Percentiles rank a stretch among this genome's conserved stretches.
phyloP scores from a whole-genome alignment of 2,329 filamentous ascomycete species.

The Xylariales sp. region DNA sequence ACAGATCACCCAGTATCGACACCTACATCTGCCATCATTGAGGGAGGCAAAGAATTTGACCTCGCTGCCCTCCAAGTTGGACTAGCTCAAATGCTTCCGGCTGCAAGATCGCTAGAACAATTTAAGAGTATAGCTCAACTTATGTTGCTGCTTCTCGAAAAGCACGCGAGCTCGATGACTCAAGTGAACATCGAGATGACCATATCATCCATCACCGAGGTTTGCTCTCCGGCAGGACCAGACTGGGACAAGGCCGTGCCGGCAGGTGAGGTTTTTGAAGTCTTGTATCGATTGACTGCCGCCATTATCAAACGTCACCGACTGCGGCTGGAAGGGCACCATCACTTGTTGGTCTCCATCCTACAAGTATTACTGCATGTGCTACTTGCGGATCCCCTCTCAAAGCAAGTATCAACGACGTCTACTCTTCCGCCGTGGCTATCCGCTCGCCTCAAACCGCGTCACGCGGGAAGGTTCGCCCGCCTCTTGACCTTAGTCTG shows the following conservation, averaged over 20 bases:
- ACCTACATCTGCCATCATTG: background rate
- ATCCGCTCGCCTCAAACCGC: conserved; percentile 27
- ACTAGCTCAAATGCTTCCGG: conserved; percentile 16
- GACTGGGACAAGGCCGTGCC: conserved; percentile 17
- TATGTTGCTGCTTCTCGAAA: conserved; percentile 41
- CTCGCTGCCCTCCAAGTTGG: conserved; percentile 18
- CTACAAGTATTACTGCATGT: conserved; percentile 53
- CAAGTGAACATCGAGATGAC: conserved; percentile 57
- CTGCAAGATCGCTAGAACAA: conserved; percentile 17
- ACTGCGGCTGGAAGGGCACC: conserved; percentile 57
- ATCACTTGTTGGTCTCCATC: conserved; percentile 51
- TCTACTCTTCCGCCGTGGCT: conserved; percentile 29
- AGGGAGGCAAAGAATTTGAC: conserved; percentile 14
- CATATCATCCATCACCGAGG: conserved; percentile 37
- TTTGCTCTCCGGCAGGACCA: conserved; percentile 22
- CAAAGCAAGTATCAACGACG: conserved; percentile 14
- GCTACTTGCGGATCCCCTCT: conserved; percentile 38
- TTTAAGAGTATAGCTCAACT: conserved; percentile 21
- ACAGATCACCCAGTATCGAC: background rate
- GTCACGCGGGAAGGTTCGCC: conserved; percentile 47
- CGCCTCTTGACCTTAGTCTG: conserved; percentile 56
- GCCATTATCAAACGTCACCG: conserved; percentile 56
- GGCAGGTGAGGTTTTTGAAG: conserved; percentile 35
- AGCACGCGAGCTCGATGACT: conserved; percentile 43
- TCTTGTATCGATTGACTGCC: conserved; percentile 50